Conservation (phyloP, 2,329 filamentous ascomycete genomes). For the Beauveria bassiana region DNA sequence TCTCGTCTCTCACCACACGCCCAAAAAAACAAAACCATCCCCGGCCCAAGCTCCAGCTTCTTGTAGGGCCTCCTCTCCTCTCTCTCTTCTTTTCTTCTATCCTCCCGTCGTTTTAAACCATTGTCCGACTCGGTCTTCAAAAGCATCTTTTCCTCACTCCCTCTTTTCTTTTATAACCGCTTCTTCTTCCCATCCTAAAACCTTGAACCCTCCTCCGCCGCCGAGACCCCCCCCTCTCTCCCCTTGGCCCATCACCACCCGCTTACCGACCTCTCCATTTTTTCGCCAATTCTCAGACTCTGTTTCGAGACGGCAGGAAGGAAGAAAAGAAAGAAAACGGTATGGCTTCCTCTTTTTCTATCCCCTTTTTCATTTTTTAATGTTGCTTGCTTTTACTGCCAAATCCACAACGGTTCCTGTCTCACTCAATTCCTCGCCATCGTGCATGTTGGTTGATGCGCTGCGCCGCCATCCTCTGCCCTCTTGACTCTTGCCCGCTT, state of each 20-base stretch:
- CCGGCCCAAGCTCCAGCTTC: slow-evolving; percentile 5
- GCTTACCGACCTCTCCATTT: slow-evolving; percentile 25
- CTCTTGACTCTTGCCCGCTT: not conserved
- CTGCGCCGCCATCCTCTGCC: not conserved
- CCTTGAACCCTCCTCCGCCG: not conserved
- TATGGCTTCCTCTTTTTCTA: not conserved
- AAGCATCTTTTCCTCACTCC: not conserved
- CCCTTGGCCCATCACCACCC: slow-evolving; percentile 18
- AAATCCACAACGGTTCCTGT: not conserved
- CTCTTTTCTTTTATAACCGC: slow-evolving; percentile 11
- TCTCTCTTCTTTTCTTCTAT: slow-evolving; percentile 12
- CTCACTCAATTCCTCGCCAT: slow-evolving; percentile 1
- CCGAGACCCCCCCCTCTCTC: slow-evolving; percentile 19
- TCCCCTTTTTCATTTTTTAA: not conserved
- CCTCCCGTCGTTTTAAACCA: slow-evolving; percentile 14
- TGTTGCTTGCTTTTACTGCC: not conserved
- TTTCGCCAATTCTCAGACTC: slow-evolving; percentile 17
- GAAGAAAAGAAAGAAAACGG: not conserved
- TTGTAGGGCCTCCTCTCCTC: slow-evolving; percentile 6
- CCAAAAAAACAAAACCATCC: slow-evolving; percentile 11
- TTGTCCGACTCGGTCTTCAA: slow-evolving; percentile 14
- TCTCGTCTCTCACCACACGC: not conserved
- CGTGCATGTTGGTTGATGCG: slow-evolving; percentile 6
- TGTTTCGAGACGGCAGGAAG: slow-evolving; percentile 2
- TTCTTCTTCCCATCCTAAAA: slow-evolving; percentile 22